These are phyloP conservation scores for Aspergillus unguis DNA, from an alignment of 2,329 filamentous ascomycete genomes.

Conservation along the genomic window DNA sequence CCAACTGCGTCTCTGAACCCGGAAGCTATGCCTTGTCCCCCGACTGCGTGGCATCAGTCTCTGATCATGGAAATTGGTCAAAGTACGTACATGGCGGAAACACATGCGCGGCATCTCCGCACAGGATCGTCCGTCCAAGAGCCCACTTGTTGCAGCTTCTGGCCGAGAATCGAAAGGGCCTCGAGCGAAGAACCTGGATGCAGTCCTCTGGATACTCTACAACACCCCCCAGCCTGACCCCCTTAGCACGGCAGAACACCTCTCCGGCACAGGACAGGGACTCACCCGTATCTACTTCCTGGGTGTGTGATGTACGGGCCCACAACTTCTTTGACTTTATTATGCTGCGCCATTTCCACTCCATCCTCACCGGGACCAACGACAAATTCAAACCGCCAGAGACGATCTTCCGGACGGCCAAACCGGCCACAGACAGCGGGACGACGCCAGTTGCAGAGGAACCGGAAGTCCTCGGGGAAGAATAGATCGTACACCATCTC, in stretches of 20 bases:
- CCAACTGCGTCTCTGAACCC: conserved; percentile 40
- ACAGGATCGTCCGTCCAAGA: conserved; percentile 41
- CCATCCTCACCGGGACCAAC: conserved; percentile 31
- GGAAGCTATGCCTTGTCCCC: conserved; percentile 42
- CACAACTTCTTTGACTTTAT: conserved; percentile 25
- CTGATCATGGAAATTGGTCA: background rate
- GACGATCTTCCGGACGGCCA: conserved; percentile 38
- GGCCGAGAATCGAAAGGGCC: conserved; percentile 46
- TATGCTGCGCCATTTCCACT: conserved; percentile 29
- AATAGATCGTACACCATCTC: conserved; percentile 49
- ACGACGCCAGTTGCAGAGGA: conserved; percentile 42
- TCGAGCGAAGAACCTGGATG: conserved; percentile 45
- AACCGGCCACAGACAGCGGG: conserved; percentile 48
- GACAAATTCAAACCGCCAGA: conserved; percentile 40
- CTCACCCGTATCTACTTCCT: conserved; percentile 14
- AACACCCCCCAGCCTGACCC: conserved; percentile 20
- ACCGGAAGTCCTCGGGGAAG: conserved; percentile 46
- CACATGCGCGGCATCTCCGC: conserved; percentile 52
- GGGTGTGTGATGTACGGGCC: conserved; percentile 29
- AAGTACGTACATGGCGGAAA: conserved; percentile 46
- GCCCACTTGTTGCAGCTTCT: conserved; percentile 50
- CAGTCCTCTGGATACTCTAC: conserved; percentile 46
- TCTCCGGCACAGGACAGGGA: background rate
- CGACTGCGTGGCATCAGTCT: conserved; percentile 26
- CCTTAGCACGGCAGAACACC: background rate